Conservation (phyloP, 305 asterid species). For the Rubia occidens region DNA sequence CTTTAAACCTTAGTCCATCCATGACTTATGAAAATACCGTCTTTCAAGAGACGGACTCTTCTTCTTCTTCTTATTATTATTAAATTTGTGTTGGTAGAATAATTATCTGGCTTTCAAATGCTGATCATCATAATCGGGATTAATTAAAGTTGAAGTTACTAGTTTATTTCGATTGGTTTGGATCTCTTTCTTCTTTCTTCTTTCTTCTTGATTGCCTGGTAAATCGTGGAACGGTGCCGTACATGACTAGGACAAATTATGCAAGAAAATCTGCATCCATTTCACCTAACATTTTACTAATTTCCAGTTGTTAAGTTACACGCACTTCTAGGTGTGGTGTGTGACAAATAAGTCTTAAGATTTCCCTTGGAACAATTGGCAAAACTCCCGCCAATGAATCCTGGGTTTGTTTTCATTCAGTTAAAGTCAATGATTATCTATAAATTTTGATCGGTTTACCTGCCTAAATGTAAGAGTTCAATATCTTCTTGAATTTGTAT, state of each 20-base stretch:
- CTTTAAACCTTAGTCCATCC: too few species aligned
- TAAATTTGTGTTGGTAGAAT: too few species aligned
- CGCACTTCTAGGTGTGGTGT: background rate
- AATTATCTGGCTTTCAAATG: background rate
- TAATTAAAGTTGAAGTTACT: background rate
- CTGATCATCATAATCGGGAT: background rate
- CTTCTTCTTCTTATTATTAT: too few species aligned
- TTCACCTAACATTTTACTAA: constrained; percentile 1
- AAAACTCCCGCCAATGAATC: background rate
- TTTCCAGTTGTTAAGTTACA: background rate
- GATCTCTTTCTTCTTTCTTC: background rate
- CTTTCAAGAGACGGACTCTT: too few species aligned
- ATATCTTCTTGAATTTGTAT: background rate
- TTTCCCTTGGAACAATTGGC: background rate
- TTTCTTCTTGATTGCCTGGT: background rate
- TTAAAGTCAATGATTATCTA: constrained; percentile 2
- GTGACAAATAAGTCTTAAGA: background rate
- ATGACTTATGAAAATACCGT: too few species aligned
- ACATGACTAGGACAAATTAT: background rate
- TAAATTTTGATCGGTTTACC: background rate
- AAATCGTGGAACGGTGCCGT: background rate
- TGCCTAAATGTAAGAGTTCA: background rate
- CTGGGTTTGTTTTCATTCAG: background rate
- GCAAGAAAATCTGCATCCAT: background rate
- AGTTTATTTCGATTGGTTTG: background rate